Evolutionary conservation across 225 moss, liverwort and hornwort species (phyloP).

Genomic region (Marchantia polymorpha): DNA sequence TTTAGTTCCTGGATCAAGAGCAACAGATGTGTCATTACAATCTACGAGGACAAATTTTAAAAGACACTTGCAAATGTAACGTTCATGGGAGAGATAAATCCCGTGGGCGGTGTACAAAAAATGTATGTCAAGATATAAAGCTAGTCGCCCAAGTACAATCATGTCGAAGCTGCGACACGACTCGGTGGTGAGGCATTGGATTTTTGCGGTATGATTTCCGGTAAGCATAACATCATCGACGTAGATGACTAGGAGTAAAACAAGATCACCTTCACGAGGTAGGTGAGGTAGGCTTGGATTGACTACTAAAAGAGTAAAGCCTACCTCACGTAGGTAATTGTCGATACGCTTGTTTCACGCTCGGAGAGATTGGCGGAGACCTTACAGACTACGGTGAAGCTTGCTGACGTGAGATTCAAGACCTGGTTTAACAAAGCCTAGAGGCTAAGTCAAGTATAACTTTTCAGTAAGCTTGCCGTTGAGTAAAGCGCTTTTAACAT

Average conservation of each 20-base stretch:
- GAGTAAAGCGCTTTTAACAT: no score
- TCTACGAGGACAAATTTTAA: background rate
- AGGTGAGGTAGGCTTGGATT: no score
- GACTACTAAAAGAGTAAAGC: no score
- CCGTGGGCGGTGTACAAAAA: background rate
- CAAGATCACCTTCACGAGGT: background rate
- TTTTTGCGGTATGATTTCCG: background rate
- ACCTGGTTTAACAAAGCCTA: no score
- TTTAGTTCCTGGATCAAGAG: background rate
- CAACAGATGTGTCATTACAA: background rate
- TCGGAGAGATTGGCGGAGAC: no score
- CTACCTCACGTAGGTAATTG: no score
- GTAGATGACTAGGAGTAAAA: constrained; percentile 15
- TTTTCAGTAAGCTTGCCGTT: no score
- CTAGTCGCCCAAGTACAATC: constrained; percentile 8
- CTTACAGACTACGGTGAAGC: no score
- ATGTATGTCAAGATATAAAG: background rate
- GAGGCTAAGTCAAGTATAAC: no score
- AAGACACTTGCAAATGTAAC: background rate
- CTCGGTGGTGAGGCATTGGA: background rate
- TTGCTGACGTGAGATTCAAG: no score
- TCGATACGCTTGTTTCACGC: no score
- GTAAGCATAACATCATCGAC: constrained; percentile 28
- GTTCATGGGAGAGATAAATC: background rate
- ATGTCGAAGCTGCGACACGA: constrained; percentile 12